Evolutionary conservation across 2,329 filamentous ascomycete genomes (phyloP).

Genomic region (Arthrobotrys pseudoclavata): DNA sequence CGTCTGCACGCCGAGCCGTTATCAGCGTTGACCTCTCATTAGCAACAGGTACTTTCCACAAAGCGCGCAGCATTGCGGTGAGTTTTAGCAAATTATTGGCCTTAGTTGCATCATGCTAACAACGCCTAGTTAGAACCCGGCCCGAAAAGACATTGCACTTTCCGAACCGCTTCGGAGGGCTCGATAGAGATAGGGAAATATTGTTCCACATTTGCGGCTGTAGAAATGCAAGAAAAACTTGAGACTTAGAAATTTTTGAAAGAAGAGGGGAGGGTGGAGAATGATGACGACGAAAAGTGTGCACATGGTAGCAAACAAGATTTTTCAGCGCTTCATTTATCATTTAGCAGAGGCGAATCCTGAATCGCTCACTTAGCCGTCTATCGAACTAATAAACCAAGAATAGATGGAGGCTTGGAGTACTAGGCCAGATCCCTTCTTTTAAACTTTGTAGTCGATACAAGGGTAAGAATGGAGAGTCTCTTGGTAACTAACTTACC

Average conservation of each 20-base stretch:
- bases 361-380: conserved; percentile 1
- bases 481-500: conserved; percentile 4
- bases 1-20: conserved; percentile 18
- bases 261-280: background rate
- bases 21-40: conserved; percentile 26
- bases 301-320: background rate
- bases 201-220: conserved; percentile 3
- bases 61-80: conserved; percentile 8
- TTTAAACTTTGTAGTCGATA: conserved; percentile 17
- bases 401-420: background rate
- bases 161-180: conserved; percentile 56
- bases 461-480: conserved; percentile 1
- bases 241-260: background rate
- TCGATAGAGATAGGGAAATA: conserved; percentile 19
- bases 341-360: conserved; percentile 3
- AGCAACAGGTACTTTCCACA: background rate
- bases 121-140: conserved; percentile 16
- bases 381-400: background rate
- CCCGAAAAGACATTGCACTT: conserved; percentile 34
- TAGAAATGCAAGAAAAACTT: background rate
- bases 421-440: conserved; percentile 12
- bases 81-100: conserved; percentile 15
- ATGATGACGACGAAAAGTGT: background rate
- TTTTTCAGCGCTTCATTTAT: background rate
- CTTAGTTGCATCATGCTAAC: background rate